Evolutionary conservation across 805 yeast genomes (phyloP).

Genomic region (Ogataea nakhonphanomensis): DNA sequence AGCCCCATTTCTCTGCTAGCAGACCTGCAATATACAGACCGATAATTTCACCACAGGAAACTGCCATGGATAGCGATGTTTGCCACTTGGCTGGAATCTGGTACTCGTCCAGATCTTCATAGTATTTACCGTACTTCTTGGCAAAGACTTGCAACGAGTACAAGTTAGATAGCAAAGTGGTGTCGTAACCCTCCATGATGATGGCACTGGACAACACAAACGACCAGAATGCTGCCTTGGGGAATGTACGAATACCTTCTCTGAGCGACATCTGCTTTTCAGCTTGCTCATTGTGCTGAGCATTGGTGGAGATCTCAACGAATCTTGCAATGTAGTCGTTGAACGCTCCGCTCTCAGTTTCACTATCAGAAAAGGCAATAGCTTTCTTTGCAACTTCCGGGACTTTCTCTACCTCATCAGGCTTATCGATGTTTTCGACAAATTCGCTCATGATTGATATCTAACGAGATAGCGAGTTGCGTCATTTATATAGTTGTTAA

Average conservation of each 20-base stretch:
- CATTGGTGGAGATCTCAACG: not conserved
- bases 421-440: not conserved
- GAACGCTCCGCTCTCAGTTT: not conserved
- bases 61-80: slow-evolving; percentile 35
- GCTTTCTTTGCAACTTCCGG: not conserved
- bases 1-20: slow-evolving; percentile 40
- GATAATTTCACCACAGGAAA: slow-evolving; percentile 24
- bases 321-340: slow-evolving; percentile 1
- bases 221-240: not conserved
- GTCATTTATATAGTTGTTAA: not conserved
- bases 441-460: not conserved
- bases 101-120: slow-evolving; percentile 19
- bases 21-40: slow-evolving; percentile 42
- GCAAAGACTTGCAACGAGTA: slow-evolving; percentile 35
- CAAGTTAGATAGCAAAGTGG: slow-evolving; percentile 34
- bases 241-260: not conserved
- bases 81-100: slow-evolving; percentile 44
- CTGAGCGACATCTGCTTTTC: slow-evolving; percentile 5
- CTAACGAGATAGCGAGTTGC: not conserved
- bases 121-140: slow-evolving; percentile 32
- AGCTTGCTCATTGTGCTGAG: slow-evolving; percentile 5
- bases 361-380: not conserved
- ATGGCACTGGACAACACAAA: not conserved
- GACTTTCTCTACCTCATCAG: not conserved
- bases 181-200: slow-evolving; percentile 34